phyloP scores from a whole-genome alignment of 257 asterid genomes.

The Petunia secreta region DNA sequence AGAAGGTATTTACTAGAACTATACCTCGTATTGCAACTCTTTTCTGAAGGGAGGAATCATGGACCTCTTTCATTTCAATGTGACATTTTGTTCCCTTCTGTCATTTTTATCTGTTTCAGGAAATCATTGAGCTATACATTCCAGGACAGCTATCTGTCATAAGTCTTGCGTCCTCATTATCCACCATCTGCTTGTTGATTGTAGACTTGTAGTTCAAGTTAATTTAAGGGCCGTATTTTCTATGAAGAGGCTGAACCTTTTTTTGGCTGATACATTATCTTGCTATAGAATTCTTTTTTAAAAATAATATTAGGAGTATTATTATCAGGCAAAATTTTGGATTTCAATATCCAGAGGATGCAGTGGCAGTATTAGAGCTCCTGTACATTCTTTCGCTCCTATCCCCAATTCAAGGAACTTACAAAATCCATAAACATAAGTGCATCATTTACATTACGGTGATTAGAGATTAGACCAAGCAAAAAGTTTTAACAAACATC shows the following conservation, averaged over 20 bases:
- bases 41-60: constrained; percentile 8
- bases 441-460: too few relatives aligned
- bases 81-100: neutral
- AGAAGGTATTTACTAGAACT: neutral
- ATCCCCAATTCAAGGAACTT: too few relatives aligned
- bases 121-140: neutral
- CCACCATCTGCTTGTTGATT: neutral
- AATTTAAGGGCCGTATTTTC: constrained; percentile 4
- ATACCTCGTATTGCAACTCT: neutral
- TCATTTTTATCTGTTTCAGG: neutral
- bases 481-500: too few relatives aligned
- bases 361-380: too few relatives aligned
- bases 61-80: constrained; percentile 12
- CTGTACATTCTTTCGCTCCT: too few relatives aligned
- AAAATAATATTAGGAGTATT: too few relatives aligned
- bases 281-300: neutral
- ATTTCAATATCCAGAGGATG: too few relatives aligned
- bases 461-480: too few relatives aligned
- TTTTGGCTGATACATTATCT: neutral
- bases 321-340: too few relatives aligned
- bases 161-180: constrained; percentile 10
- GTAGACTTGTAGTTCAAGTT: neutral
- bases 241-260: constrained; percentile 16
- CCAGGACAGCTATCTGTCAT: neutral
- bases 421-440: too few relatives aligned